phyloP scores from a whole-genome alignment of 148 eudicot genomes.

The Diospyros lotus region DNA sequence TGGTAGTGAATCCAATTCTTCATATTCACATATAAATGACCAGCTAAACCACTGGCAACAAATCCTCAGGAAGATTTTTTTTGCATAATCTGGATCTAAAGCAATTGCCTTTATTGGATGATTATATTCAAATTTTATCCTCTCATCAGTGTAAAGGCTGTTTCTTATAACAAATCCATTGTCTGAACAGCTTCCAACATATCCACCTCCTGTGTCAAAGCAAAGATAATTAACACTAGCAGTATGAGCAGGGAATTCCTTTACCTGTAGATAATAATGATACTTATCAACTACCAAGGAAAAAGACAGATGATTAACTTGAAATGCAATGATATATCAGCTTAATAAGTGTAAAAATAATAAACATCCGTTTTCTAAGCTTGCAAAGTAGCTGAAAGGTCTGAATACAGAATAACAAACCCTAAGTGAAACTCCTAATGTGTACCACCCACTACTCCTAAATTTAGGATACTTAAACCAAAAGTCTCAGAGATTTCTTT shows the following conservation, averaged over 20 bases:
- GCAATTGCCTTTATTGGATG: constrained; percentile 96
- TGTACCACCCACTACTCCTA: background rate
- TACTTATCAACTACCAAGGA: background rate
- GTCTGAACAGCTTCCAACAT: constrained; percentile 94
- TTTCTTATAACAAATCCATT: constrained; percentile 85
- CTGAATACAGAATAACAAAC: background rate
- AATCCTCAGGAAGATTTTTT: constrained; percentile 75
- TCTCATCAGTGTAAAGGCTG: constrained; percentile 85
- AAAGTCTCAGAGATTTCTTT: background rate
- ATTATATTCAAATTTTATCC: constrained; percentile 82
- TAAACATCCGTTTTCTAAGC: background rate
- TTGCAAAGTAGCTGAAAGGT: background rate
- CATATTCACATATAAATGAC: constrained; percentile 74
- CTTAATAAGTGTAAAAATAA: background rate
- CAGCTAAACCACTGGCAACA: constrained; percentile 96
- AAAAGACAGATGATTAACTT: background rate
- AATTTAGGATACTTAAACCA: constrained; percentile 5
- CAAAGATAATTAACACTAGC: constrained; percentile 83
- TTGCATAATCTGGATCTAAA: constrained; percentile 87
- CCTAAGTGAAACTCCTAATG: background rate
- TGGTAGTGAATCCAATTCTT: no score
- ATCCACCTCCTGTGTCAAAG: constrained; percentile 93
- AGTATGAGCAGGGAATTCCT: constrained; percentile 73
- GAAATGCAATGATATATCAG: background rate
- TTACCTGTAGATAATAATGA: constrained; percentile 47